Base-by-base conservation (phyloP, 768 basidiomycete species). In the Boletellus ananiceps region DNA sequence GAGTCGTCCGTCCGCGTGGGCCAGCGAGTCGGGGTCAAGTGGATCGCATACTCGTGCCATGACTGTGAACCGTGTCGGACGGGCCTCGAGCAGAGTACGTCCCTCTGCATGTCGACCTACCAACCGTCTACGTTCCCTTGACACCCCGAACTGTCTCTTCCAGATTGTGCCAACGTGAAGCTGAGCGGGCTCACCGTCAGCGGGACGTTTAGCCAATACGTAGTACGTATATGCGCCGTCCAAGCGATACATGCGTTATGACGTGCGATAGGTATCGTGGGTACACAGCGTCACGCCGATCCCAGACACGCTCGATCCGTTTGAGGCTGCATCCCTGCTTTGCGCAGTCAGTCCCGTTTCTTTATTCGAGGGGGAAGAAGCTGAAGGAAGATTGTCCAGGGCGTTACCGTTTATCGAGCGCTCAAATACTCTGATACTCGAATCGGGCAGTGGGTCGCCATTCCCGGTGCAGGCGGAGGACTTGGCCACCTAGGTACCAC, bases 381-480 rank as follows among this genome's bases (percentile, higher is more conserved):
- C 14, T n/a, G 40, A 11, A 27, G 23, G 16, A 11, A 35, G 16
- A 27, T 29, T 34, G 4, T 37, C 1, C 42, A 85, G 84, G 88
- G 88, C 40, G 72, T 94, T 18, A 93, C 92, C 3, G 88, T 88
- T 2, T 94, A 91, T 62, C 84, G 88, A 50, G 92, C 89, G 0
- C 70, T 94, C 57, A 93, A 93, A 66, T 76, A 85, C 63, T 77
- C 80, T 44, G 70, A 78, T 46, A 75, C 81, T 7, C 73, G 68
- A 25, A 77, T 82, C 8, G 86, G 89, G 27, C 81, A 94, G 47
- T 88, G 82, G 81, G 72, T 89, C 51, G 84, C 82, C 18, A 70
- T 92, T 40, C 82, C 86, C 11, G 88, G 88, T 38, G 88, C 87
- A 2, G 88, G 86, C 4, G 86, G 86, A 48, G 88, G 90, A 13